Conservation (phyloP, 495 filamentous ascomycete species). For the Melanomma pulvis-pyrius region DNA sequence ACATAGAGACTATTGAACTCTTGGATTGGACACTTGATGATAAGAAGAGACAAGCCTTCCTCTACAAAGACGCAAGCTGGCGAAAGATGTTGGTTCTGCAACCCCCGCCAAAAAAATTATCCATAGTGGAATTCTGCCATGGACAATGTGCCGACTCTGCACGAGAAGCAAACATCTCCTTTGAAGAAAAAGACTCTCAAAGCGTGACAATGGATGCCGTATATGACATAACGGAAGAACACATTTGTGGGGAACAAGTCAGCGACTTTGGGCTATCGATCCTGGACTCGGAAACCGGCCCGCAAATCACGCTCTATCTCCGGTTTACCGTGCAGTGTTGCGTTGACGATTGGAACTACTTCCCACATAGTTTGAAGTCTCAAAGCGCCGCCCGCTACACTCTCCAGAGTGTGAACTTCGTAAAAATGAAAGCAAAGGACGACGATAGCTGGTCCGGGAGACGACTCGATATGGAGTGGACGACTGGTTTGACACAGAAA, state of each 20-base stretch:
- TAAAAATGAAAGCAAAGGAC: background rate
- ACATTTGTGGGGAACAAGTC: background rate
- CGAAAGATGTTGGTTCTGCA: constrained; percentile 8
- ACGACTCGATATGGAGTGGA: background rate
- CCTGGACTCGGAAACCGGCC: background rate
- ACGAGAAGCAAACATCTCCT: background rate
- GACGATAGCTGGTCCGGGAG: background rate
- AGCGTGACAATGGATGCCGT: constrained; percentile 15
- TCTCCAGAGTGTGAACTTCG: background rate
- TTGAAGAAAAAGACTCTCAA: background rate
- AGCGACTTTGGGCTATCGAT: background rate
- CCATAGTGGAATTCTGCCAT: background rate
- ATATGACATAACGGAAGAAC: constrained; percentile 9
- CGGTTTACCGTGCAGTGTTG: background rate
- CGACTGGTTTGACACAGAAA: background rate
- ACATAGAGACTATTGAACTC: background rate
- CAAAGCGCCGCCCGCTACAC: background rate
- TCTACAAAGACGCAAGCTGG: constrained; percentile 10
- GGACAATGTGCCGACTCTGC: background rate
- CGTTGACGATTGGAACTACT: background rate
- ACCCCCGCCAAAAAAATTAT: constrained; percentile 5
- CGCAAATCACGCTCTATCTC: constrained; percentile 6
- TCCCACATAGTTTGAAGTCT: background rate
- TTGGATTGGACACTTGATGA: background rate
- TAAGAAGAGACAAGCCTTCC: background rate